phyloP scores from a whole-genome alignment of 1,284 basidiomycete species.

The Pyrrhoderma noxium region DNA sequence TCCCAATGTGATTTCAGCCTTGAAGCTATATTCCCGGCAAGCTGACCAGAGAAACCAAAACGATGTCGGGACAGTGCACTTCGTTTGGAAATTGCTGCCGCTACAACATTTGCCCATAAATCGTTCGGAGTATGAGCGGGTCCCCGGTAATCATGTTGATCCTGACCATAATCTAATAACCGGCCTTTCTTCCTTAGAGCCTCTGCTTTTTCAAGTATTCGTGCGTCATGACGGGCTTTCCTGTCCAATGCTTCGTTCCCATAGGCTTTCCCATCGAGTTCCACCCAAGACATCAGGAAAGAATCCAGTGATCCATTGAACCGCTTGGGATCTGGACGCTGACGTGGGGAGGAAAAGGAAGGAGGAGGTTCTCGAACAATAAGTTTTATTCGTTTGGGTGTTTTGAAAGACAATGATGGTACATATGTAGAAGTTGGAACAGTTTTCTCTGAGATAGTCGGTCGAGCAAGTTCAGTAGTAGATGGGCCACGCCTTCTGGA shows the following conservation, averaged over 20 bases:
- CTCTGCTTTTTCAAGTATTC: constrained; percentile 46
- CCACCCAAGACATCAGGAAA: constrained; percentile 56
- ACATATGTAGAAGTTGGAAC: not conserved
- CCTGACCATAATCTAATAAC: constrained; percentile 22
- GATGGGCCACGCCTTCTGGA: not conserved
- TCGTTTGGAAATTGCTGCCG: constrained; percentile 8
- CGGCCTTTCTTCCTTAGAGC: constrained; percentile 31
- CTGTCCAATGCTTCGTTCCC: constrained; percentile 36
- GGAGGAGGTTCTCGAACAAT: constrained; percentile 60
- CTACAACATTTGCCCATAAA: constrained; percentile 48
- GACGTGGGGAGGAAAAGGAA: constrained; percentile 56
- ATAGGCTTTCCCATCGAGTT: constrained; percentile 43
- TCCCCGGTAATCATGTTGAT: not conserved
- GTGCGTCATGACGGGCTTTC: constrained; percentile 43
- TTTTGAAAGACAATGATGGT: not conserved
- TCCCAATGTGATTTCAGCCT: constrained; percentile 62
- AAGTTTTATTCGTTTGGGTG: constrained; percentile 56
- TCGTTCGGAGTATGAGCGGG: constrained; percentile 25
- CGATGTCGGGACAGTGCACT: constrained; percentile 8
- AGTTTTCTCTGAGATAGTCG: constrained; percentile 11
- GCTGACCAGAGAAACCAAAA: constrained; percentile 8
- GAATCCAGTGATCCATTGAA: constrained; percentile 46
- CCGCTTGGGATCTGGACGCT: constrained; percentile 48
- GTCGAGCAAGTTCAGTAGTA: not conserved
- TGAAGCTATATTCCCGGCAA: constrained; percentile 5